Evolutionary conservation across 2,329 filamentous ascomycete genomes (phyloP), one percentile per base, ranked within the genome.

Genomic region (Aspergillus sp.): DNA sequence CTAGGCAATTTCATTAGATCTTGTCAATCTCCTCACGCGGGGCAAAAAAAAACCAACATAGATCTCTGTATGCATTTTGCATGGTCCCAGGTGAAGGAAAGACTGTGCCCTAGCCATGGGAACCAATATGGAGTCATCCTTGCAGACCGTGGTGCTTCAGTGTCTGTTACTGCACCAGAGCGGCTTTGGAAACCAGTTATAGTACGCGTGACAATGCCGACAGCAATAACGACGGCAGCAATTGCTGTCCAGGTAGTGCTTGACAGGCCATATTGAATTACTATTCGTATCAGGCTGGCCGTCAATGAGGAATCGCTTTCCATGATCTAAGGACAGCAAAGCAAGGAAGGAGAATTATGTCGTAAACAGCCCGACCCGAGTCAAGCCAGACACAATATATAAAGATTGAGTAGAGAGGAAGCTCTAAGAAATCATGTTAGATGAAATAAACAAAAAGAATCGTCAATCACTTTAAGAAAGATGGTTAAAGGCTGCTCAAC

Each of bases 61-160:
- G 73, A 59, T 43, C 62, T 64, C 35, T 63, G 62, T 49, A 78
- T 57, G 52, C 76, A 73, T 7, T 56, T 55, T 36, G 73, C 63
- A 42, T 71, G 69, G 36, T 72, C 59, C 56, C 73, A 67, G 19
- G 71, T 61, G 53, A 80, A 75, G 19, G 62, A 64, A 36, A 75
- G 54, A 5, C 73, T 68, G 65, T 83, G 77, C 35, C 78, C 77
- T 6, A 82, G 33, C 44, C 75, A 68, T 1, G 80, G 80, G 5
- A 83, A 60, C 76, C 78, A 83, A 61, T 83, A 83, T 29, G 78
- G 77, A 26, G 75, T 53, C 47, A 70, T 61, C 59, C 73, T 74
- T 49, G 77, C 70, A 45, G 63, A 64, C 52, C 59, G 59, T 36
- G 60, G 45, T 33, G 57, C 52, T n/a, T 56, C 55, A n/a, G 55